Evolutionary conservation across 352 stramenopile species (phyloP), one percentile per base, ranked within the genome.

Genomic region (Pythium periplocum): DNA sequence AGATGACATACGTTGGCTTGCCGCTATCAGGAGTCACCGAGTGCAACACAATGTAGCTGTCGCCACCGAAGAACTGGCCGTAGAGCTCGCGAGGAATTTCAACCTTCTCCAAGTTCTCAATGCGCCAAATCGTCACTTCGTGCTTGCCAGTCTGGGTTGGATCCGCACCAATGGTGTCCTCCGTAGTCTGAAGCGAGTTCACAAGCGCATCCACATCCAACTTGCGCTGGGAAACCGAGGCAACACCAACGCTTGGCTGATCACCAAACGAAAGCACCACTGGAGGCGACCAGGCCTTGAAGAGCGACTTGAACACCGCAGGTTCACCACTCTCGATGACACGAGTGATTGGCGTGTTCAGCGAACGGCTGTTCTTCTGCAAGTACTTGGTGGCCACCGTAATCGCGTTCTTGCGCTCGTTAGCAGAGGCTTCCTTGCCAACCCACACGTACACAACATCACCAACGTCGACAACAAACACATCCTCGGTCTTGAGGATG

Each of bases 11-110:
- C 17, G 67, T 76, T 36, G 72, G 66, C 66, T 90, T 91, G 39
- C 75, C 78, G 43, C 61, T 85, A 30, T 71, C 63, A 31, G 75
- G 62, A 52, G 66, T 87, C 17, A 86, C 81, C 26, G 81, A 88
- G 53, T 96, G 72, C 32, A 98, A 69, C 30, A 98, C 56, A 61
- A 99, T 91, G 77, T 99, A 99, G 57, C 86, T 97, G 71, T 99
- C 96, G 35, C 95, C 96, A 48, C 78, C 78, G 65, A 96, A 96
- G 66, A 99, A 98, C 45, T 90, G 79, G 12, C 96, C 96, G 57
- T 97, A 89, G 26, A 77, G 69, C 36, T 79, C 61, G 47, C 78
- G 53, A n/a, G 78, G 78, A 41, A 95, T 67, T 38, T 89, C 70
- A 10, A 88, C 87, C 60, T 93, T 96, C 26, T 93, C 83, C 51